Evolutionary conservation across 306 rosid species (phyloP).

Genomic region (Albizia julibrissin): DNA sequence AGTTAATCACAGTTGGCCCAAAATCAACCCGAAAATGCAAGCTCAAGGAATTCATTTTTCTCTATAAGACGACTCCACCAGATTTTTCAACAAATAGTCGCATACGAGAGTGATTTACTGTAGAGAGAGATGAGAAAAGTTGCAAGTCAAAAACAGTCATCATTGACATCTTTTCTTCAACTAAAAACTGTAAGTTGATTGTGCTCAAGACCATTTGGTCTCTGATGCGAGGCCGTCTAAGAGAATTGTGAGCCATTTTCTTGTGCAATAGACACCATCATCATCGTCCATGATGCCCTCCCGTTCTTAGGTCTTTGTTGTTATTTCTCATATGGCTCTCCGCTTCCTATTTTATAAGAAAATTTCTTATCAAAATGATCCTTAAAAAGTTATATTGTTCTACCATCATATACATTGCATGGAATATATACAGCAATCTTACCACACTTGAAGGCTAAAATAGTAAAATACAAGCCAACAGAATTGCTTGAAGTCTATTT

Average conservation of each 20-base stretch:
- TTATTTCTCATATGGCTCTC: neutral
- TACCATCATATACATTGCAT: neutral
- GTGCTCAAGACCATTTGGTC: too few relatives aligned
- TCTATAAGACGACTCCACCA: too few relatives aligned
- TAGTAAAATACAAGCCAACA: neutral
- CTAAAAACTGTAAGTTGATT: too few relatives aligned
- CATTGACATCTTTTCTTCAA: too few relatives aligned
- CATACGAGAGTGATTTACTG: neutral
- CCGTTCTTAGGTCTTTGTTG: neutral
- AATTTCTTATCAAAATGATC: neutral
- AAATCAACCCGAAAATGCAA: constrained; percentile 55
- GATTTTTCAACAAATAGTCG: too few relatives aligned
- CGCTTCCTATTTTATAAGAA: neutral
- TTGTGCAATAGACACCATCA: neutral
- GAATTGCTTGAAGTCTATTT: neutral
- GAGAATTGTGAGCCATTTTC: neutral
- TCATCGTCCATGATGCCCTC: neutral
- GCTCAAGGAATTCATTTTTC: too few relatives aligned
- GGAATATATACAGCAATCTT: neutral
- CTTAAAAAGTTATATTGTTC: neutral
- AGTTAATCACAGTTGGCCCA: constrained; percentile 62
- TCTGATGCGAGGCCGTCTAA: too few relatives aligned
- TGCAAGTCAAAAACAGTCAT: neutral
- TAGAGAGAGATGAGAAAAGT: neutral
- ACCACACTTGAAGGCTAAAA: neutral